Evolutionary conservation across 2,329 filamentous ascomycete species (phyloP).

Genomic region (Pseudogymnoascus sp.): DNA sequence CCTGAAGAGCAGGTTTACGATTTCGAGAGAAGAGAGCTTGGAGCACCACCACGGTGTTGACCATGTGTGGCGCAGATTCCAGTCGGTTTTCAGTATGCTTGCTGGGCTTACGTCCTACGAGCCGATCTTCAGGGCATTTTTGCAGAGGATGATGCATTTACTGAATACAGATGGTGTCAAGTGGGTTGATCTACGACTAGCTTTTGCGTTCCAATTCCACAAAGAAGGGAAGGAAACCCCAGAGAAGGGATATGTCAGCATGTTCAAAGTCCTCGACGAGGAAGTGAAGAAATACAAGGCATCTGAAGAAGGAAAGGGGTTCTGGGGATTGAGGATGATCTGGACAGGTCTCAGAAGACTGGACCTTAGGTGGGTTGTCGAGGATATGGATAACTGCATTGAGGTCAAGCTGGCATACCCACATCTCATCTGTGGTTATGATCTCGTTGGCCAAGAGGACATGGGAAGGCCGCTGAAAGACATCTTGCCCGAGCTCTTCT

Average conservation of each 20-base stretch:
- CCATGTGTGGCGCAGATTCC: slow-evolving; percentile 78
- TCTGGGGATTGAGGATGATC: slow-evolving; percentile 80
- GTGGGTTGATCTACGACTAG: slow-evolving; percentile 76
- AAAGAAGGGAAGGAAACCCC: slow-evolving; percentile 54
- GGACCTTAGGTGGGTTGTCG: slow-evolving; percentile 57
- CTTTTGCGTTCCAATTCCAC: slow-evolving; percentile 65
- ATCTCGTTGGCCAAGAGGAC: slow-evolving; percentile 85
- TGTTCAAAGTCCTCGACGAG: slow-evolving; percentile 68
- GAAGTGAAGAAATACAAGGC: slow-evolving; percentile 70
- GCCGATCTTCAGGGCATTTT: slow-evolving; percentile 72
- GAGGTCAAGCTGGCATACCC: slow-evolving; percentile 71
- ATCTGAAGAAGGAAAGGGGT: slow-evolving; percentile 61
- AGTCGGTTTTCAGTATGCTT: slow-evolving; percentile 64
- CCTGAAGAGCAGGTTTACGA: slow-evolving; percentile 65
- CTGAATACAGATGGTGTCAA: slow-evolving; percentile 74
- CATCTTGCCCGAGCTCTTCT: slow-evolving; percentile 77
- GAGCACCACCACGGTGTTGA: slow-evolving; percentile 77
- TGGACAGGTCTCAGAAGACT: slow-evolving; percentile 68
- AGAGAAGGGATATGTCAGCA: slow-evolving; percentile 59
- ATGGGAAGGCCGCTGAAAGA: slow-evolving; percentile 66
- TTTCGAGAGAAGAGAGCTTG: slow-evolving; percentile 64
- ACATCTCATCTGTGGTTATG: slow-evolving; percentile 75
- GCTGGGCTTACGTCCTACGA: slow-evolving; percentile 78
- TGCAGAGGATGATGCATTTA: slow-evolving; percentile 62
- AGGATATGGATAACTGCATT: slow-evolving; percentile 84